phyloP scores from a whole-genome alignment of 202 grass and related monocot species.

The Saccharum hybrid region DNA sequence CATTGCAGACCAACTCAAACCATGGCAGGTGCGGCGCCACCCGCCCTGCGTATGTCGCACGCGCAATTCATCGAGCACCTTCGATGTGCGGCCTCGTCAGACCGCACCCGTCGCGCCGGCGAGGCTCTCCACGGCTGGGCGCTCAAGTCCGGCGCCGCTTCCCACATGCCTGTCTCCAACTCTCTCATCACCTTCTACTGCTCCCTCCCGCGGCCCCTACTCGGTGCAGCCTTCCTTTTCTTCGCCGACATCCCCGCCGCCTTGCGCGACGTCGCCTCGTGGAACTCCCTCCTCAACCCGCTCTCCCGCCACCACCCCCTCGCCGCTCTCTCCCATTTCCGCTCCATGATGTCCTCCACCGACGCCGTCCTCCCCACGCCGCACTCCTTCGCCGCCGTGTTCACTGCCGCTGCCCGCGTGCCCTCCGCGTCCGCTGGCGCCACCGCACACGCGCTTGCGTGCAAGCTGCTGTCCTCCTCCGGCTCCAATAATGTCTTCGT shows the following conservation, averaged over 20 bases:
- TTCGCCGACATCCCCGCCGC: constrained; percentile 44
- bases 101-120: constrained; percentile 17
- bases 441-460: constrained; percentile 6
- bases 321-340: constrained; percentile 40
- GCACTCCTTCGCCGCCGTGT: constrained; percentile 58
- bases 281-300: constrained; percentile 80
- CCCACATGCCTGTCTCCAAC: constrained; percentile 57
- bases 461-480: constrained; percentile 47
- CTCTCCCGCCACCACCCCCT: constrained; percentile 45
- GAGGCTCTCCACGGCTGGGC: constrained; percentile 52
- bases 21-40: background rate
- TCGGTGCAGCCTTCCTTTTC: constrained; percentile 44
- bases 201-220: constrained; percentile 35
- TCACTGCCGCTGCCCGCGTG: constrained; percentile 52
- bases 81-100: too few species aligned
- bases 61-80: too few species aligned
- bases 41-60: too few species aligned
- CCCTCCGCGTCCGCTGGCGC: constrained; percentile 3
- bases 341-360: constrained; percentile 43
- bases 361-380: constrained; percentile 46
- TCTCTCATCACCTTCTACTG: constrained; percentile 56
- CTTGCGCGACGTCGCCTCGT: constrained; percentile 60
- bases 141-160: constrained; percentile 47
- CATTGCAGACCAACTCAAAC: too few species aligned
- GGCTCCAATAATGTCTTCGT: constrained; percentile 51